Evolutionary conservation across 352 stramenopile genomes (phyloP).

Genomic region (Elongisporangium anandrum): DNA sequence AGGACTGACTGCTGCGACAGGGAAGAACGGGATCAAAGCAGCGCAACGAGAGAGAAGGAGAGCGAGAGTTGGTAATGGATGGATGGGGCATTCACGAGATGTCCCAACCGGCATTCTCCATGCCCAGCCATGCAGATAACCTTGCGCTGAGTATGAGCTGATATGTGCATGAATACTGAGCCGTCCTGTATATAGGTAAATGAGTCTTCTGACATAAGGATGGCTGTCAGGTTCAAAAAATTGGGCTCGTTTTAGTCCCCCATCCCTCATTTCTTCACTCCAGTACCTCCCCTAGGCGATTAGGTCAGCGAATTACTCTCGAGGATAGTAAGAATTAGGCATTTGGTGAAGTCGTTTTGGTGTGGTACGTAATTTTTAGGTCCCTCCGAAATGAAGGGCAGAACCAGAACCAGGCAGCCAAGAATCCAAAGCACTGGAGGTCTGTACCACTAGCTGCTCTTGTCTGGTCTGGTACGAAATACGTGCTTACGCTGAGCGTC

Average conservation of each 20-base stretch:
- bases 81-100: not conserved
- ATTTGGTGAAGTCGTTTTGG: not conserved
- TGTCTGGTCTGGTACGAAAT: no score
- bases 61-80: not conserved
- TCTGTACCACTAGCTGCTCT: not conserved
- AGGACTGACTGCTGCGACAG: not conserved
- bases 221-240: not conserved
- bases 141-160: not conserved
- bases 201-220: not conserved
- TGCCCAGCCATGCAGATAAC: not conserved
- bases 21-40: not conserved
- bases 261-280: not conserved
- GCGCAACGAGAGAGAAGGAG: not conserved
- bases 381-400: not conserved
- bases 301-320: not conserved
- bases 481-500: no score
- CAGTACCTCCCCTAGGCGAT: not conserved
- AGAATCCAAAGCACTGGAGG: not conserved
- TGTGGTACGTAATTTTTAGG: not conserved
- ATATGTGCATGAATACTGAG: not conserved
- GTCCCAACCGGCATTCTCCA: not conserved
- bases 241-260: not conserved
- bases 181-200: not conserved
- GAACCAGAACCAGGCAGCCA: not conserved
- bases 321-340: not conserved